Evolutionary conservation across 2,329 filamentous ascomycete genomes (phyloP).

Genomic region (Xenoacremonium recifei): DNA sequence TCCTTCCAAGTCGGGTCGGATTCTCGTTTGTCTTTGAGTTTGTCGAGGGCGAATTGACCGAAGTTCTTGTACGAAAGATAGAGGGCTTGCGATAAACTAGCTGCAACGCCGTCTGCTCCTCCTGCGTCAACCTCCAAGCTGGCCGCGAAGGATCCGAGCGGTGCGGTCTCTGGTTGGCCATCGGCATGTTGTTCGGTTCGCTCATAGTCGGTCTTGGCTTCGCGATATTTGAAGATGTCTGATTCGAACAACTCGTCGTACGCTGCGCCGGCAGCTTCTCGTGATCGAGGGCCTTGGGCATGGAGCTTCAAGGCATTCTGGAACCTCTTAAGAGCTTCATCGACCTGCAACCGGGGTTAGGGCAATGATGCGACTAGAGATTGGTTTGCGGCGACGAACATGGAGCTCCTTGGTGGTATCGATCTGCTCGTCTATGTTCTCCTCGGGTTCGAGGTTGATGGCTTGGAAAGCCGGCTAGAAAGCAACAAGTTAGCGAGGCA

Average conservation of each 20-base stretch:
- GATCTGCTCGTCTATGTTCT: conserved; percentile 84
- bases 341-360: conserved; percentile 55
- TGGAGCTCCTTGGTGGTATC: conserved; percentile 96
- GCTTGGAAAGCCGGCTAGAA: conserved; percentile 70
- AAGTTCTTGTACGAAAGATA: conserved; percentile 96
- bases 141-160: conserved; percentile 48
- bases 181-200: conserved; percentile 61
- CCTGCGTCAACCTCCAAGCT: conserved; percentile 56
- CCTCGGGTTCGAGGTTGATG: conserved; percentile 91
- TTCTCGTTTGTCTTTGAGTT: conserved; percentile 31
- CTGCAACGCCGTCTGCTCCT: conserved; percentile 71
- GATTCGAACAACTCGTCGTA: conserved; percentile 85
- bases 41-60: conserved; percentile 86
- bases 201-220: conserved; percentile 81
- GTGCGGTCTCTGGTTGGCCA: conserved; percentile 37
- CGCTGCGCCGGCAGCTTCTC: conserved; percentile 73
- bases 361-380: not conserved
- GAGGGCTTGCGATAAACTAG: conserved; percentile 81
- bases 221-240: conserved; percentile 90
- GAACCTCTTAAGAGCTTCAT: conserved; percentile 93
- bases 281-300: conserved; percentile 76
- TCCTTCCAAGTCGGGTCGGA: conserved; percentile 52
- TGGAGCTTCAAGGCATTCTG: conserved; percentile 89
- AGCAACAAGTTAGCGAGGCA: not conserved
- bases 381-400: conserved; percentile 32